Conservation (phyloP, 441 rosid genomes). For the Pelargonium myrrhifolium region DNA sequence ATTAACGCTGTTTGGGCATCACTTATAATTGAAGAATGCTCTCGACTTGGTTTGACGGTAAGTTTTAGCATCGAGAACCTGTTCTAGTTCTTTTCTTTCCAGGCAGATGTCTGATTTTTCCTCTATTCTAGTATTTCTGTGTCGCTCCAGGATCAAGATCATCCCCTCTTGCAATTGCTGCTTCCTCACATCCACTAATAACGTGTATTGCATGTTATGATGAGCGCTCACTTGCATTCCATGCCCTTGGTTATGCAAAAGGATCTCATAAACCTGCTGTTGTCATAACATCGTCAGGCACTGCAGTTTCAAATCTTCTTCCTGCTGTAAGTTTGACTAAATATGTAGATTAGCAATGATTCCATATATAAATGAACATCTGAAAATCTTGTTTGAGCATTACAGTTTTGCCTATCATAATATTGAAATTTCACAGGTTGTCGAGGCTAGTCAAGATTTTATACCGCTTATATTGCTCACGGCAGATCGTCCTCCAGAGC, state of each 20-base stretch:
- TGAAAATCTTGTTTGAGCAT: background rate
- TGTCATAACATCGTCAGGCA: constrained; percentile 89
- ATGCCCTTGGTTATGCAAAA: constrained; percentile 88
- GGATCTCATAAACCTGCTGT: constrained; percentile 82
- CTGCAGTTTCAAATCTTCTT: constrained; percentile 96
- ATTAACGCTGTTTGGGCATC: constrained; percentile 90
- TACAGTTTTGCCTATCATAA: background rate
- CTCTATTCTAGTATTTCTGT: constrained; percentile 71
- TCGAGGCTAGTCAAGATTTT: constrained; percentile 96
- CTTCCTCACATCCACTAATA: constrained; percentile 66
- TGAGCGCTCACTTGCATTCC: constrained; percentile 94
- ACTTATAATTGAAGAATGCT: constrained; percentile 82
- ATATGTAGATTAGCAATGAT: constrained; percentile 12
- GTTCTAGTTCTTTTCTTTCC: constrained; percentile 14
- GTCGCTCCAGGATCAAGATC: constrained; percentile 98
- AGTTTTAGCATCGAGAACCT: constrained; percentile 26
- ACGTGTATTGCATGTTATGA: constrained; percentile 85
- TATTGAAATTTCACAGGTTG: constrained; percentile 47
- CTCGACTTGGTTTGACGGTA: constrained; percentile 89
- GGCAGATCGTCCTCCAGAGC: constrained; percentile 99
- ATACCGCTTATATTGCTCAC: constrained; percentile 79
- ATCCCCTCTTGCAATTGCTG: constrained; percentile 91
- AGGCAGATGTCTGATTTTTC: constrained; percentile 27
- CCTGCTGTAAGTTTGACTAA: constrained; percentile 75
- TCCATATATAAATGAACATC: constrained; percentile 6